Conservation (phyloP, 495 filamentous ascomycete genomes). For the Penicillium psychrofluorescens region DNA sequence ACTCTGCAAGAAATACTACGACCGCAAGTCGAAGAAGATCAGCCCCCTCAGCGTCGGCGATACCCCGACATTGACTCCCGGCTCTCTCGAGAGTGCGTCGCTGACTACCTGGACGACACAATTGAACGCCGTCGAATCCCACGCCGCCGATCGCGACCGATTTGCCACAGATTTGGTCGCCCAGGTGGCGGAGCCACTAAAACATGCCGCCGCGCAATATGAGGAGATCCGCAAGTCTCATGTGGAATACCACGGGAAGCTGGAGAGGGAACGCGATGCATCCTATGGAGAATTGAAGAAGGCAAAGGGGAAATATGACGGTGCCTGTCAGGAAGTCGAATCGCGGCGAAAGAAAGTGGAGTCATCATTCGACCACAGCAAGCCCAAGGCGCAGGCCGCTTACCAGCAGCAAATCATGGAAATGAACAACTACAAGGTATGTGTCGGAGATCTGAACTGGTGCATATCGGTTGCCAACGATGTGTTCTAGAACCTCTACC, state of each 20-base stretch:
- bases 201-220: slow-evolving; percentile 60
- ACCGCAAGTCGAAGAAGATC: slow-evolving; percentile 90
- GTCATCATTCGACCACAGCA: slow-evolving; percentile 75
- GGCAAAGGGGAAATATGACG: slow-evolving; percentile 87
- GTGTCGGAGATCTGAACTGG: slow-evolving; percentile 1
- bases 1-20: slow-evolving; percentile 89
- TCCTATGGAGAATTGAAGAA: slow-evolving; percentile 84
- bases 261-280: slow-evolving; percentile 81
- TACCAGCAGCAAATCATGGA: slow-evolving; percentile 87
- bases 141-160: slow-evolving; percentile 82
- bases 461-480: slow-evolving; percentile 9
- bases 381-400: slow-evolving; percentile 74
- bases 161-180: slow-evolving; percentile 67
- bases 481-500: slow-evolving; percentile 69
- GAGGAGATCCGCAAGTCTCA: slow-evolving; percentile 93
- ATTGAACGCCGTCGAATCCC: slow-evolving; percentile 77
- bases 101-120: slow-evolving; percentile 96
- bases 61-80: slow-evolving; percentile 84
- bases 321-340: slow-evolving; percentile 90
- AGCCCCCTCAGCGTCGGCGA: slow-evolving; percentile 89
- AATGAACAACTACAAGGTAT: slow-evolving; percentile 89
- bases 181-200: slow-evolving; percentile 80
- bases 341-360: slow-evolving; percentile 90
- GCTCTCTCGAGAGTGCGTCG: slow-evolving; percentile 90
- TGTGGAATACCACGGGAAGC: slow-evolving; percentile 75